Percentiles rank a stretch among this genome's conserved stretches.
phyloP scores from a whole-genome alignment of 2,329 filamentous ascomycete species.

The Leptoxyphium fumago region DNA sequence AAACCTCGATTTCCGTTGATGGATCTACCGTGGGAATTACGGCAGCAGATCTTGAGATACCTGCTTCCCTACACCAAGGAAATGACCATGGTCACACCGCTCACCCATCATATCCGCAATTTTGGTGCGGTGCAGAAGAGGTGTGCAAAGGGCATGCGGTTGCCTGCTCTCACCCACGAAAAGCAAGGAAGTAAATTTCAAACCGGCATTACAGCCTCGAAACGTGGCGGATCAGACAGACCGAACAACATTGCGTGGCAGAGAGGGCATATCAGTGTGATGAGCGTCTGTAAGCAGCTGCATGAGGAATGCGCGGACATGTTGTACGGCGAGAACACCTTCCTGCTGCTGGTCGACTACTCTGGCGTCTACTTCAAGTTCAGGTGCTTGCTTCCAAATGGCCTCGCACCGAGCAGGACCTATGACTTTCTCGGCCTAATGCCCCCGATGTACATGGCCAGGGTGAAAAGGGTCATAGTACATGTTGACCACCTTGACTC shows the following conservation, averaged over 20 bases:
- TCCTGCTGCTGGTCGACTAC: slow-evolving; percentile 31
- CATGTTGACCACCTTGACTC: slow-evolving; percentile 33
- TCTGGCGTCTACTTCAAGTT: slow-evolving; percentile 29
- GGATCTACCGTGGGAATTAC: slow-evolving; percentile 29
- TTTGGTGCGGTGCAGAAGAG: slow-evolving; percentile 18
- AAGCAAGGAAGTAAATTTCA: background rate
- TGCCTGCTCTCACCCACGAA: slow-evolving; percentile 3
- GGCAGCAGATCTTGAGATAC: slow-evolving; percentile 27
- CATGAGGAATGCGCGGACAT: slow-evolving; percentile 30
- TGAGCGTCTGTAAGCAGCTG: slow-evolving; percentile 26
- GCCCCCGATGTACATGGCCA: slow-evolving; percentile 24
- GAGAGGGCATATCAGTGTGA: slow-evolving; percentile 25
- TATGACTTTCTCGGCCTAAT: slow-evolving; percentile 29
- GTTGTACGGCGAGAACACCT: slow-evolving; percentile 32
- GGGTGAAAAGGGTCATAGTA: slow-evolving; percentile 28
- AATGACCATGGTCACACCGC: slow-evolving; percentile 9
- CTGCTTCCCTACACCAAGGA: slow-evolving; percentile 27
- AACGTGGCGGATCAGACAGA: background rate
- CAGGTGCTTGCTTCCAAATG: slow-evolving; percentile 26
- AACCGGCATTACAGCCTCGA: background rate
- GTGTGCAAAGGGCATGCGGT: slow-evolving; percentile 11
- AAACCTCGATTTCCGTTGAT: slow-evolving; percentile 19
- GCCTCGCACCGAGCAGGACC: slow-evolving; percentile 25
- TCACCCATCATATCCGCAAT: slow-evolving; percentile 15
- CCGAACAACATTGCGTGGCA: slow-evolving; percentile 24